Percentiles rank a stretch among this genome's conserved stretches.
Evolutionary conservation across 768 basidiomycete genomes (phyloP).

Genomic region (Mycena amicta): DNA sequence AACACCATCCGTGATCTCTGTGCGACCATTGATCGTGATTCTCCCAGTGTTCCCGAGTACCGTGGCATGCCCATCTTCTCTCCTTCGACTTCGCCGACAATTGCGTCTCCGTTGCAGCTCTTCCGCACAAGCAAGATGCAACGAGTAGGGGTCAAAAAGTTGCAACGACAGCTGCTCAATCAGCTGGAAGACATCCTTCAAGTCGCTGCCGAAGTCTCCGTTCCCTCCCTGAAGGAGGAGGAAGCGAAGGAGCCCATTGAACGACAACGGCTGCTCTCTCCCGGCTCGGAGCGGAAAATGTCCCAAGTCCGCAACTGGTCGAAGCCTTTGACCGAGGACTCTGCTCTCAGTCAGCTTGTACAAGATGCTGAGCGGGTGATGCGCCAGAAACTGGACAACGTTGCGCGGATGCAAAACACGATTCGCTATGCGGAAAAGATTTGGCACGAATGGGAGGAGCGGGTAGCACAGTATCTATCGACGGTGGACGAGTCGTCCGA

Average conservation of each 20-base stretch:
- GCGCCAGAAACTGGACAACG: conserved; percentile 91
- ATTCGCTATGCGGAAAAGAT: conserved; percentile 97
- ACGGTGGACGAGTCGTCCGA: conserved; percentile 47
- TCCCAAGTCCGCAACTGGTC: conserved; percentile 84
- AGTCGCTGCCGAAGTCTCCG: conserved; percentile 77
- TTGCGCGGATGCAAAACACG: conserved; percentile 95
- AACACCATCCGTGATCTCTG: conserved; percentile 83
- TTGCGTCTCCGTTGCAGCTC: conserved; percentile 75
- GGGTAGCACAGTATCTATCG: conserved; percentile 69
- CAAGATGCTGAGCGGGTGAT: conserved; percentile 89
- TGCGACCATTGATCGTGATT: conserved; percentile 72
- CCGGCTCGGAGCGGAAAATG: conserved; percentile 86
- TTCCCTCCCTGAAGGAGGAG: conserved; percentile 90
- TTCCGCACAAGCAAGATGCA: conserved; percentile 81
- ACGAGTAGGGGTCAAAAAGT: conserved; percentile 76
- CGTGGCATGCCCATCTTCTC: conserved; percentile 84
- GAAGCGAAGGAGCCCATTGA: conserved; percentile 91
- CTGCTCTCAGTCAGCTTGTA: conserved; percentile 78
- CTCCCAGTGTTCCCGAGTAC: conserved; percentile 77
- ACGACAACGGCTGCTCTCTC: conserved; percentile 87
- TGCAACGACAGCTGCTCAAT: conserved; percentile 79
- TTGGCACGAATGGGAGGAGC: conserved; percentile 95
- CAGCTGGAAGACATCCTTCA: conserved; percentile 86
- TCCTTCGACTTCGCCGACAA: conserved; percentile 69
- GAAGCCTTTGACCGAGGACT: conserved; percentile 82